These are phyloP conservation scores for Fusarium newnesense DNA, from an alignment of 2,329 filamentous ascomycete genomes.

Conservation along the genomic window DNA sequence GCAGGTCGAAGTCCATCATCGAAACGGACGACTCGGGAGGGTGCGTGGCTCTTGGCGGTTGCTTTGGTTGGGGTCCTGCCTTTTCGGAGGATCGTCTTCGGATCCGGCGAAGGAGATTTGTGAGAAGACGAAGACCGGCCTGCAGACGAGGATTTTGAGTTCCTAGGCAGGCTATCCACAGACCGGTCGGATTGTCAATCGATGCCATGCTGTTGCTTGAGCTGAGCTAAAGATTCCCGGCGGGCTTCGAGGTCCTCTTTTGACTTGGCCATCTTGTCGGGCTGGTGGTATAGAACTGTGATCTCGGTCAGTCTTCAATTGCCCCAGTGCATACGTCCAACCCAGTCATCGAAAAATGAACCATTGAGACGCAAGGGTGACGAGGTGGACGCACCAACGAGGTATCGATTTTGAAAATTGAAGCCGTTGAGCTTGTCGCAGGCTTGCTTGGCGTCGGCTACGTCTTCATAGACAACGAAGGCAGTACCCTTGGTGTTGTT, in stretches of 20 bases:
- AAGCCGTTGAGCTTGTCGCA: conserved; percentile 99
- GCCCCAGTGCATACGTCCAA: neutral
- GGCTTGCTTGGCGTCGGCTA: conserved; percentile 97
- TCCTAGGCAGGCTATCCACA: conserved; percentile 61
- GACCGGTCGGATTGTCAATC: conserved; percentile 89
- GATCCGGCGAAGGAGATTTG: conserved; percentile 52
- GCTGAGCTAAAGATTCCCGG: conserved; percentile 96
- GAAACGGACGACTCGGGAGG: conserved; percentile 55
- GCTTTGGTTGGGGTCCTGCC: conserved; percentile 50
- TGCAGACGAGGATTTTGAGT: conserved; percentile 62
- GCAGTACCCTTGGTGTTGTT: conserved; percentile 98
- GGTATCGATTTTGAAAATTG: conserved; percentile 99
- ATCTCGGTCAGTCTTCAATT: conserved; percentile 22
- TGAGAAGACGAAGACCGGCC: conserved; percentile 68
- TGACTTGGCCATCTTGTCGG: conserved; percentile 78
- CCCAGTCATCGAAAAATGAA: conserved; percentile 2
- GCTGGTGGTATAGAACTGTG: conserved; percentile 71
- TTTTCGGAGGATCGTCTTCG: conserved; percentile 58
- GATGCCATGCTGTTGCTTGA: conserved; percentile 98
- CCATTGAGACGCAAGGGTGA: neutral
- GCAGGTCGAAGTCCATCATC: conserved; percentile 52
- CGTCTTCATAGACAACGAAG: conserved; percentile 99
- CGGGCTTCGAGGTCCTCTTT: conserved; percentile 94
- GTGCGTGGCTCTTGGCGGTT: conserved; percentile 51
- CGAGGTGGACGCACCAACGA: conserved; percentile 78